phyloP scores from a whole-genome alignment of 805 yeast genomes.

The Yueomyces sinensis region DNA sequence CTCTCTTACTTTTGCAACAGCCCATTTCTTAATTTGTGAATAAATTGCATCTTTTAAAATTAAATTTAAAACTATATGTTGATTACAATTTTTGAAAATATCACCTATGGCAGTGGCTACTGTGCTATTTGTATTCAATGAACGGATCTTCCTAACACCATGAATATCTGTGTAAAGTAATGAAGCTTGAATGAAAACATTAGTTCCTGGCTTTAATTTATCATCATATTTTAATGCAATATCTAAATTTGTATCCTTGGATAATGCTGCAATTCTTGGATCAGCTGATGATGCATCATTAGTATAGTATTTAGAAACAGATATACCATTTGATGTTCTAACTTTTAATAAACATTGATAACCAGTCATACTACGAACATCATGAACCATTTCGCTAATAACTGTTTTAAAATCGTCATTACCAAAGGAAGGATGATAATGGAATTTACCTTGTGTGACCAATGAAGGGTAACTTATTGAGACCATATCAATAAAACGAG shows the following conservation, averaged over 20 bases:
- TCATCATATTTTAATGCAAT: constrained; percentile 68
- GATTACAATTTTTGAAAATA: constrained; percentile 67
- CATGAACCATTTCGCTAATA: constrained; percentile 39
- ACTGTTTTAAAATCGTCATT: constrained; percentile 62
- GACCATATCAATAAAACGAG: constrained; percentile 53
- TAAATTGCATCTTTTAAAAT: constrained; percentile 34
- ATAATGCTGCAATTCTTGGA: constrained; percentile 52
- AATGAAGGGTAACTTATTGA: constrained; percentile 49
- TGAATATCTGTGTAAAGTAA: constrained; percentile 60
- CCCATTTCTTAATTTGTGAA: constrained; percentile 27
- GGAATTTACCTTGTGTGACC: constrained; percentile 57
- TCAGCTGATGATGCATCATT: constrained; percentile 34
- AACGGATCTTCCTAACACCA: constrained; percentile 72
- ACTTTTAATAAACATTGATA: constrained; percentile 71
- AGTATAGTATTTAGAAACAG: constrained; percentile 67
- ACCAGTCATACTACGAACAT: constrained; percentile 41
- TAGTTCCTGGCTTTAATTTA: constrained; percentile 44
- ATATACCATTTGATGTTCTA: constrained; percentile 79
- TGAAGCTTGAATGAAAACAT: constrained; percentile 86
- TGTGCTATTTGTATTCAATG: constrained; percentile 64
- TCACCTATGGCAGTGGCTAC: constrained; percentile 61
- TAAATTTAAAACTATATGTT: constrained; percentile 44
- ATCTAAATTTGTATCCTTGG: constrained; percentile 49
- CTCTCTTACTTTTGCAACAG: constrained; percentile 34
- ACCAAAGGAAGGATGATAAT: constrained; percentile 51